These are phyloP conservation scores for Pythium vanterpoolii DNA, from an alignment of 352 stramenopile genomes.

Conservation along the genomic window DNA sequence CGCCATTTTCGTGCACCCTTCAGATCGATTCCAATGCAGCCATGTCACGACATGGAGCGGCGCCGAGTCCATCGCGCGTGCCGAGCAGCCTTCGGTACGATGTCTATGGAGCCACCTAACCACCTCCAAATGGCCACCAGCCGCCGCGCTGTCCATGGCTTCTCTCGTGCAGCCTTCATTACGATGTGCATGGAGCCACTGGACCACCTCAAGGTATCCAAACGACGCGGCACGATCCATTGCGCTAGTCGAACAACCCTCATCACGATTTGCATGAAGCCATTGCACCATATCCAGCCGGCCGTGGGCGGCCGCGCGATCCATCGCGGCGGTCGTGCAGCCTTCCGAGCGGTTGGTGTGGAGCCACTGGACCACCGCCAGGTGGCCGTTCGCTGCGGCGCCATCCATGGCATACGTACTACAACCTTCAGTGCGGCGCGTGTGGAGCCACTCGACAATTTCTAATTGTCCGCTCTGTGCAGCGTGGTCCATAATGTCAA, in stretches of 20 bases:
- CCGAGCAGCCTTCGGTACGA: constrained; percentile 14
- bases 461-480: constrained; percentile 14
- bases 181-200: constrained; percentile 20
- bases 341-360: constrained; percentile 15
- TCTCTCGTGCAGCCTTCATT: constrained; percentile 12
- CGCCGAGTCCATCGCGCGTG: constrained; percentile 13
- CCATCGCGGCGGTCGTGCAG: constrained; percentile 19
- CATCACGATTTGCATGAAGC: constrained; percentile 13
- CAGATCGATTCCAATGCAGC: constrained; percentile 16
- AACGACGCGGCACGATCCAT: constrained; percentile 17
- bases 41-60: constrained; percentile 17
- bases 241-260: constrained; percentile 16
- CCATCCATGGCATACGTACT: constrained; percentile 21
- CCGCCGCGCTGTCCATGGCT: constrained; percentile 22
- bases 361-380: constrained; percentile 20
- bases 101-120: constrained; percentile 19
- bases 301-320: constrained; percentile 11
- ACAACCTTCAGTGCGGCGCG: constrained; percentile 10
- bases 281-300: constrained; percentile 14
- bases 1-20: constrained; percentile 13
- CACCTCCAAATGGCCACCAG: constrained; percentile 13
- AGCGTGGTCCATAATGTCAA: constrained; percentile 19
- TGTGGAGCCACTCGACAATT: constrained; percentile 21
- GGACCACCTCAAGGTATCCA: constrained; percentile 4
- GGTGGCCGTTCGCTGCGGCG: constrained; percentile 13